Conservation (phyloP, 2,329 filamentous ascomycete genomes). For the Lizonia empirigonia region DNA sequence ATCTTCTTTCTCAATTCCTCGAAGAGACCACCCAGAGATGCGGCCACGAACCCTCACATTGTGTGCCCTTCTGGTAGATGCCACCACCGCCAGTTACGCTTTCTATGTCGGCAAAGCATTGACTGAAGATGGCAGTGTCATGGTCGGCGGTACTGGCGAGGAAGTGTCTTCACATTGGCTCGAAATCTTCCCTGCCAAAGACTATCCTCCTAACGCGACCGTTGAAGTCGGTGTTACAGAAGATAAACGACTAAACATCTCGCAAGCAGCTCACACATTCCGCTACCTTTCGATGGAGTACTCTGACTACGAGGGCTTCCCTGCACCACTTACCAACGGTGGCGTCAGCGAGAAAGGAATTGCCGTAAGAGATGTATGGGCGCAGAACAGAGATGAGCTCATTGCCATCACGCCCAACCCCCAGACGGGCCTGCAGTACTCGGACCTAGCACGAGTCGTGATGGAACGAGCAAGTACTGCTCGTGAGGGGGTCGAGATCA, state of each 20-base stretch:
- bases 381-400: conserved; percentile 48
- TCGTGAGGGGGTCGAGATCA: conserved; percentile 52
- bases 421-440: conserved; percentile 51
- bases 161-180: conserved; percentile 57
- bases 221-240: conserved; percentile 52
- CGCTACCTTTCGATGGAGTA: conserved; percentile 49
- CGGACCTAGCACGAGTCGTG: conserved; percentile 50
- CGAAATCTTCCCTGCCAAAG: conserved; percentile 52
- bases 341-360: conserved; percentile 52
- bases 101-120: conserved; percentile 57
- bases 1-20: background rate
- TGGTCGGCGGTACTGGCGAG: conserved; percentile 56
- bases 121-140: conserved; percentile 51
- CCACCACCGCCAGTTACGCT: conserved; percentile 51
- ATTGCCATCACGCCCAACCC: conserved; percentile 51
- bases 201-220: conserved; percentile 51
- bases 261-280: conserved; percentile 42
- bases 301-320: conserved; percentile 51
- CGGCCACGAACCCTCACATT: conserved; percentile 5
- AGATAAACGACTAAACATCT: conserved; percentile 44
- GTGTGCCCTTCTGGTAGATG: conserved; percentile 18
- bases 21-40: background rate
- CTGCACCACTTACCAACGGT: conserved; percentile 53
- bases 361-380: conserved; percentile 52
- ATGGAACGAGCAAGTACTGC: conserved; percentile 51